Base-by-base conservation (phyloP, 257 asterid species). In the Nicotiana tabacum region DNA sequence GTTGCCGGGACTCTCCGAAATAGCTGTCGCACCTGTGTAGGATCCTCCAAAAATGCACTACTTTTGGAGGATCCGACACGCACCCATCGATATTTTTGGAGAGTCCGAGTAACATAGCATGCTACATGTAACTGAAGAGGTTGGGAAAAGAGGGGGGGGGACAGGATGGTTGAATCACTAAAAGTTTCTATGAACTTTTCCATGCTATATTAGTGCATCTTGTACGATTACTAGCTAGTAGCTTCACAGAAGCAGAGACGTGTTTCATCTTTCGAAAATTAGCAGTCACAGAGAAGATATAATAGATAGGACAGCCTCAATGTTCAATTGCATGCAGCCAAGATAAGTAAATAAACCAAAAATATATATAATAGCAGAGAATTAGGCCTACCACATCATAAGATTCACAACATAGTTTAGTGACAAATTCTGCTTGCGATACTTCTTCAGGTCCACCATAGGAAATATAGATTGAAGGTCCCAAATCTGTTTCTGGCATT, bases 361-460 rank as follows among this genome's bases (percentile, higher is more conserved):
- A 72, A 84, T 60, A 15, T 83, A 84, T 74, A 80, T 65, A 37
- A 35, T 11, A 43, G 66, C 57, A 82, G 65, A 61, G 51, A 83
- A 76, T 39, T 62, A 53, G 56, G 53, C 90, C 55, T 90, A 96
- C 99, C 96, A 85, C 85, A 87, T 96, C 99, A 91, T 92, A 94
- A 72, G 98, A 89, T 74, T 91, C 93, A 77, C 90, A 92, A 86
- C 92, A 90, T 82, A 96, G 86, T 80, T 92, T 96, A 74, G 95
- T 90, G 88, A 90, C 86, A 83, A 87, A 91, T 85, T 94, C 98
- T 74, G 92, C 83, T 83, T 87, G 94, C 78, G 82, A 82, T 53
- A 93, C 90, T 84, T 95, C 98, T 82, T 90, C 97, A 10, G 94
- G 88, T 81, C 91, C 92, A 84, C 97, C 98, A 87, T 89, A 93